Evolutionary conservation across 768 basidiomycete genomes (phyloP).

Genomic region (Suillus subluteus): DNA sequence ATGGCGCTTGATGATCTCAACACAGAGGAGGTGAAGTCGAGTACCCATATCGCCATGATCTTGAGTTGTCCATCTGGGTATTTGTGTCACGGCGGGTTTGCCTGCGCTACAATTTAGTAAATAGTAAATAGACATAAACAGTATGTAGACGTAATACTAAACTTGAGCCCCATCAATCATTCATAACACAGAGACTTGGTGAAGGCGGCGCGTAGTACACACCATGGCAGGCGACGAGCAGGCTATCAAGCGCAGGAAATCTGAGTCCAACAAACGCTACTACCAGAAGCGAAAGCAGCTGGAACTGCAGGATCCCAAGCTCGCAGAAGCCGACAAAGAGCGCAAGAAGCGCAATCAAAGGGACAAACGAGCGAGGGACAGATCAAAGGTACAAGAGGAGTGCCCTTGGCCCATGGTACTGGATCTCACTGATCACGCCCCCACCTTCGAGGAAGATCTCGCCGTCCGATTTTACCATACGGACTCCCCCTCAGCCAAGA

Average conservation of each 20-base stretch:
- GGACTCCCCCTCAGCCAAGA: not conserved
- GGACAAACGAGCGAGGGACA: not conserved
- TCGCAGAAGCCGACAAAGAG: not conserved
- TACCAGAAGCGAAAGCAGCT: not conserved
- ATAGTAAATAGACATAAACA: too few relatives aligned
- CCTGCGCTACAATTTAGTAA: too few relatives aligned
- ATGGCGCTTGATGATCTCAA: too few relatives aligned
- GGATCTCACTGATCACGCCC: not conserved
- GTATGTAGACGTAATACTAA: too few relatives aligned
- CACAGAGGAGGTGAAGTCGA: too few relatives aligned
- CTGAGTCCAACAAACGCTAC: not conserved
- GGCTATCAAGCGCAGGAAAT: not conserved
- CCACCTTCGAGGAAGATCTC: not conserved
- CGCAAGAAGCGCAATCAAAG: constrained; percentile 1
- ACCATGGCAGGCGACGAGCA: not conserved
- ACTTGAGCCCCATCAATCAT: too few relatives aligned
- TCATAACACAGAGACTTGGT: not conserved
- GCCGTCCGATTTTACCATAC: not conserved
- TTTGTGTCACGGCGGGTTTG: too few relatives aligned
- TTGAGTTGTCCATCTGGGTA: too few relatives aligned
- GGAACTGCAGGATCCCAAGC: not conserved
- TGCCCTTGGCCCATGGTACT: not conserved
- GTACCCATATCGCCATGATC: too few relatives aligned
- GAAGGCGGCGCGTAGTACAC: not conserved
- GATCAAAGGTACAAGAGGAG: not conserved